These are phyloP conservation scores for Candida hungchunana DNA, from an alignment of 805 yeast species.

Conservation along the genomic window DNA sequence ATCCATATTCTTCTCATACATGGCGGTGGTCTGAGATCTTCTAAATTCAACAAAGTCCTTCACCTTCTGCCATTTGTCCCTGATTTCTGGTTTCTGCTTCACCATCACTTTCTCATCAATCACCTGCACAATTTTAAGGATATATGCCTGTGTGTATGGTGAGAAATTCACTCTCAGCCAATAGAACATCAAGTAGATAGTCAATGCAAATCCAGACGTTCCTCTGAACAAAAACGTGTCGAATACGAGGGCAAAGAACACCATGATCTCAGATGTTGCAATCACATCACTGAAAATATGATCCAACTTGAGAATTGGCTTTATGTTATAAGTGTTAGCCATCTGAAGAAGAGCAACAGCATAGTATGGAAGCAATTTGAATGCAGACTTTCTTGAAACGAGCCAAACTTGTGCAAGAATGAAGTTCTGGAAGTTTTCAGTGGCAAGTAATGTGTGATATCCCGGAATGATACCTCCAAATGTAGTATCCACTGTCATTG, in stretches of 20 bases:
- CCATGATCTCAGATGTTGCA: conserved; percentile 56
- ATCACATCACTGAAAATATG: conserved; percentile 40
- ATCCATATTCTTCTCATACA: conserved; percentile 11
- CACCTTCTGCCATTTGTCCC: conserved; percentile 34
- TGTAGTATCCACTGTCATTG: conserved; percentile 51
- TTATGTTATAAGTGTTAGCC: conserved; percentile 36
- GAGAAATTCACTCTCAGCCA: conserved; percentile 66
- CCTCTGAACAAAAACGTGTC: conserved; percentile 62
- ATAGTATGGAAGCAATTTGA: conserved; percentile 59
- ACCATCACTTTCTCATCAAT: conserved; percentile 32
- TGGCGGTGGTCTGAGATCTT: conserved; percentile 33
- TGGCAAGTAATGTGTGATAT: conserved; percentile 58
- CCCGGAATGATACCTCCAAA: conserved; percentile 61
- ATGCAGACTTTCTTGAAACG: conserved; percentile 57
- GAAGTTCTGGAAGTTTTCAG: conserved; percentile 72
- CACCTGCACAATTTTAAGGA: conserved; percentile 27
- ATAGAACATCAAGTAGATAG: conserved; percentile 52
- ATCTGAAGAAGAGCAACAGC: conserved; percentile 57
- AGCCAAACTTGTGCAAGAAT: conserved; percentile 55
- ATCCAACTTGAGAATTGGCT: conserved; percentile 36
- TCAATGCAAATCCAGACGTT: conserved; percentile 65
- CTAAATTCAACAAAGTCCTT: conserved; percentile 39
- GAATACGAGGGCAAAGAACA: conserved; percentile 47
- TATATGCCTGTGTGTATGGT: conserved; percentile 34
- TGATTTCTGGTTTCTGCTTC: conserved; percentile 25